A percentile compares a stretch with the other conserved stretches of the same genome.
Evolutionary conservation across 257 asterid species (phyloP).

Genomic region (Capsicum pubescens): DNA sequence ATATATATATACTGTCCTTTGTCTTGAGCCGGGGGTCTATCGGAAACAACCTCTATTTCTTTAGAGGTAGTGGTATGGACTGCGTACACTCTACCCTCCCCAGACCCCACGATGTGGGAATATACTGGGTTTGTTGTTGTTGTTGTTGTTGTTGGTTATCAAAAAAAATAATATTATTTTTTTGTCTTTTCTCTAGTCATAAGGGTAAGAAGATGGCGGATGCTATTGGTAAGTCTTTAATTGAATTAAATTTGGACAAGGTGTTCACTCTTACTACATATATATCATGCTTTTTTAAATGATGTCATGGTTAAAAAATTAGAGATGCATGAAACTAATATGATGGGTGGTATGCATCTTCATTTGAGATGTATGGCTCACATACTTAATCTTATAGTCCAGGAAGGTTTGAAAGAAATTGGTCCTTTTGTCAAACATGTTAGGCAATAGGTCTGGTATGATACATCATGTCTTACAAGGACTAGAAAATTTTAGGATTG

Average conservation of each 20-base stretch:
- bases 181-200: no score
- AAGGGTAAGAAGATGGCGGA: no score
- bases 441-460: background rate
- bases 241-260: background rate
- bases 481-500: constrained; percentile 1
- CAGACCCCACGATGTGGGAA: no score
- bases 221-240: background rate
- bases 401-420: background rate
- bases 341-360: background rate
- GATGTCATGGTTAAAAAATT: background rate
- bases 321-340: no score
- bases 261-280: background rate
- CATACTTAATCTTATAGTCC: constrained; percentile 22
- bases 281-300: constrained; percentile 1
- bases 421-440: background rate
- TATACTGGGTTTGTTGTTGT: no score
- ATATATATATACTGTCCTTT: no score
- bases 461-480: constrained; percentile 15
- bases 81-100: no score
- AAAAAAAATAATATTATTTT: no score
- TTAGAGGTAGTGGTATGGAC: no score
- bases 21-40: no score
- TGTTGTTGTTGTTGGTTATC: no score
- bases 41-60: no score
- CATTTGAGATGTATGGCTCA: constrained; percentile 24